Evolutionary conservation across 495 filamentous ascomycete genomes (phyloP).

Genomic region (Podospora pseudopauciseta): DNA sequence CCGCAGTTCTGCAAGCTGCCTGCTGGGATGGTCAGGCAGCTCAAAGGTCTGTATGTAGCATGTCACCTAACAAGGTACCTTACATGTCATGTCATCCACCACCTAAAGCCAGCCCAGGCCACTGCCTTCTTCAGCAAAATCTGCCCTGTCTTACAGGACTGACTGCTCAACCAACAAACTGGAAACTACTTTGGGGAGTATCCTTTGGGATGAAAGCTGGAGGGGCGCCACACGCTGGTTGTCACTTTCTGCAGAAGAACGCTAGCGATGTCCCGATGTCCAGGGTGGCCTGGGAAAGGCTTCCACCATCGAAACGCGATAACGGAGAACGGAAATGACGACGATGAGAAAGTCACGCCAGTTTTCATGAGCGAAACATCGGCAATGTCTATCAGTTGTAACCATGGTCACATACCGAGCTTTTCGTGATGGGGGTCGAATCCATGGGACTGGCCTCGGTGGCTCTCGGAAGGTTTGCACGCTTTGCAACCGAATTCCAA

Average conservation of each 20-base stretch:
- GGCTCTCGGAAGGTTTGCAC: not conserved
- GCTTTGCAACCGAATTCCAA: not conserved
- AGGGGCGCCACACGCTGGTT: not conserved
- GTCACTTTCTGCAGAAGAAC: constrained; percentile 3
- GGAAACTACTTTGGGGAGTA: not conserved
- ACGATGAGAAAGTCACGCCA: not conserved
- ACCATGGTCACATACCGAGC: not conserved
- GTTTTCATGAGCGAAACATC: not conserved
- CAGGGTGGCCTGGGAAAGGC: not conserved
- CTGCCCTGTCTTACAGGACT: not conserved
- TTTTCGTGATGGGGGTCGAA: not conserved
- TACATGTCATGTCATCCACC: not conserved
- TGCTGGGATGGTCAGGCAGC: not conserved
- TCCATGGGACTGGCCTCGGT: not conserved
- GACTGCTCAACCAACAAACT: not conserved
- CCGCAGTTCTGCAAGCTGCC: not conserved
- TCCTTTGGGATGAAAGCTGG: not conserved
- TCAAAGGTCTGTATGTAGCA: not conserved
- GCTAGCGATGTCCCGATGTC: not conserved
- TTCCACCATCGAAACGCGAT: not conserved
- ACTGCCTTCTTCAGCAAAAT: not conserved
- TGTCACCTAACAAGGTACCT: not conserved
- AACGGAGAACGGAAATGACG: constrained; percentile 6
- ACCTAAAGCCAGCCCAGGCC: not conserved
- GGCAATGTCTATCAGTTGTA: not conserved